These are phyloP conservation scores for Stagonosporopsis tanaceti DNA, from an alignment of 2,329 filamentous ascomycete genomes.

Conservation along the genomic window DNA sequence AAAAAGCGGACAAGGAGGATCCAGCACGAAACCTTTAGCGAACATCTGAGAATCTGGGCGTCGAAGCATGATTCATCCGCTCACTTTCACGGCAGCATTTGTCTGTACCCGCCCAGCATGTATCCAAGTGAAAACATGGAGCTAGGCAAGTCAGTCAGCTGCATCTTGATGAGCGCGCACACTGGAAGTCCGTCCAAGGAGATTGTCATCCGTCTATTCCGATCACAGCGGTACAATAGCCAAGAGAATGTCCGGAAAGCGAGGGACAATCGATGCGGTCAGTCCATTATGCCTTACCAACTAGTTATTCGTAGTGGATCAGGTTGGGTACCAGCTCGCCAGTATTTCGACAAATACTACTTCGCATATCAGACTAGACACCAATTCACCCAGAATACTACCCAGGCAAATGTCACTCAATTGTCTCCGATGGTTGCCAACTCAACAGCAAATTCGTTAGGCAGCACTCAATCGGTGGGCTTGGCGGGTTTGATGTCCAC, in stretches of 20 bases:
- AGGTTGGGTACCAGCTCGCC: conserved; percentile 41
- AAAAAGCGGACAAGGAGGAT: conserved; percentile 27
- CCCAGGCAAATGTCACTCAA: not conserved
- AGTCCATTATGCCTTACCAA: conserved; percentile 27
- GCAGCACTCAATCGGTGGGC: not conserved
- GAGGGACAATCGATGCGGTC: not conserved
- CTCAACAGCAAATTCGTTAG: not conserved
- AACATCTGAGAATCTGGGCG: conserved; percentile 38
- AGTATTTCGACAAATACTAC: conserved; percentile 40
- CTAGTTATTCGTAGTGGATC: conserved; percentile 40
- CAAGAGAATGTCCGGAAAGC: not conserved
- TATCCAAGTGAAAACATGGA: conserved; percentile 19
- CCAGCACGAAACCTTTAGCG: conserved; percentile 31
- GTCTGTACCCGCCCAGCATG: conserved; percentile 20
- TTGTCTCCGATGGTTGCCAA: not conserved
- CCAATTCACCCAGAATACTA: not conserved
- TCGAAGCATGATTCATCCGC: conserved; percentile 39
- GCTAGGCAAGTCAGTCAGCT: conserved; percentile 40
- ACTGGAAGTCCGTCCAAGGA: conserved; percentile 27
- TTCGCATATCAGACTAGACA: conserved; percentile 19
- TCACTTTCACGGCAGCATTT: conserved; percentile 42
- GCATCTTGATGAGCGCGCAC: conserved; percentile 31
- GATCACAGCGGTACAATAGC: conserved; percentile 19
- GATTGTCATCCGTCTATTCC: conserved; percentile 39
- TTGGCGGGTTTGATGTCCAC: not conserved